Evolutionary conservation across 345 rosid species (phyloP).

Genomic region (Linum lewisii): DNA sequence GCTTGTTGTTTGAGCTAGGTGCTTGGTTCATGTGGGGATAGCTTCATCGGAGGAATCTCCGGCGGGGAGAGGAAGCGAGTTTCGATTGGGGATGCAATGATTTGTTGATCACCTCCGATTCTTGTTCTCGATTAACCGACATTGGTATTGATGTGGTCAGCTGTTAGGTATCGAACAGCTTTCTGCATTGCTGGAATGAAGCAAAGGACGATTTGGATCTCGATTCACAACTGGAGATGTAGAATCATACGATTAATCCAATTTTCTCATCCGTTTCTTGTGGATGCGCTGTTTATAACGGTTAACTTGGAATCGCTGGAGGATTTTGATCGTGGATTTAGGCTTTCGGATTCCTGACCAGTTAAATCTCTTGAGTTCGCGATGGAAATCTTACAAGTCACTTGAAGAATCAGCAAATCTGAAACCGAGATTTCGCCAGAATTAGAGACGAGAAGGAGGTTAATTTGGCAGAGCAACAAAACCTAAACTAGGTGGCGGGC

Average conservation of each 20-base stretch:
- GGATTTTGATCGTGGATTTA: constrained; percentile 37
- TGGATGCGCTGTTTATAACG: constrained; percentile 35
- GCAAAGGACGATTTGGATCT: constrained; percentile 15
- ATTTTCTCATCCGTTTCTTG: constrained; percentile 19
- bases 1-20: constrained; percentile 63
- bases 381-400: constrained; percentile 60
- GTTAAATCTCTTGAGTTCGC: constrained; percentile 65
- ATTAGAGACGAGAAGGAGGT: constrained; percentile 28
- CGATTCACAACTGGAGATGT: constrained; percentile 23
- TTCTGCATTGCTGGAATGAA: constrained; percentile 19
- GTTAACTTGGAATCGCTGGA: constrained; percentile 54
- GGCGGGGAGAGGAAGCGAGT: constrained; percentile 29
- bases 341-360: constrained; percentile 67
- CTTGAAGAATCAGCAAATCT: constrained; percentile 24
- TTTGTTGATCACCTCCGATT: constrained; percentile 21
- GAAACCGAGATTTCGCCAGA: constrained; percentile 6
- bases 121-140: constrained; percentile 26
- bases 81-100: constrained; percentile 22
- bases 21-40: constrained; percentile 32
- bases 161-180: constrained; percentile 20
- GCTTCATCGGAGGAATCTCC: constrained; percentile 24
- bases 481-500: too few relatives aligned
- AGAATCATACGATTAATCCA: constrained; percentile 14
- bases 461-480: too few relatives aligned
- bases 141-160: constrained; percentile 21